Base-by-base conservation (phyloP, 2,329 filamentous ascomycete species). In the Fusarium chaquense region DNA sequence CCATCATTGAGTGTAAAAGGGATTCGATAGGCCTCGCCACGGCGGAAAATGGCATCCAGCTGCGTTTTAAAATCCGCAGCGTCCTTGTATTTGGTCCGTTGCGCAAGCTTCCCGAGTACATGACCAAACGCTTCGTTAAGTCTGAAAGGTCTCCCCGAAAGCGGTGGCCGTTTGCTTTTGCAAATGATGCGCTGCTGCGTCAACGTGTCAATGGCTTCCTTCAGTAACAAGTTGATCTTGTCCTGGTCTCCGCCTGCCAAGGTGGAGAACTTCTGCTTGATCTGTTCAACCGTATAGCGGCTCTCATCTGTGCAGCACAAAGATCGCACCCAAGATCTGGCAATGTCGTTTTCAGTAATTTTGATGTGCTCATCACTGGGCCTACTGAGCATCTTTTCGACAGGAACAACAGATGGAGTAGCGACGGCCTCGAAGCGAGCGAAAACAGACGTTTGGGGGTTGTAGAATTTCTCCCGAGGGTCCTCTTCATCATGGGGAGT, bases 1-100 rank as follows among this genome's bases (percentile, higher is more conserved):
- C 90, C 90, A 67, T 93, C 89, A 33, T 86, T 83, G 16, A 90
- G 86, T 26, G 84, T 79, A 58, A 87, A 89, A 1, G 87, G 84
- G 9, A 92, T 78, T 2, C 77, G 76, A 43, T 88, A 77, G 71
- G 78, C 46, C 52, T 80, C 73, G 0, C 73, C 64, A 73, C 82
- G 60, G 62, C 81, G 70, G 73, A 91, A 91, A 6, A 81, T 78
- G 10, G 74, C 74, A 72, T 93, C 91, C 30, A 93, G 83, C 53
- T 81, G 79, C 7, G 79, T 74, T 76, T 93, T 93, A 81, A 89
- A 89, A 3, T 80, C 76, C 2, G 83, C 83, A 1, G 91, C 90
- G 54, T 89, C 84, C 53, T 83, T 78, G 57, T 87, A 88, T 72
- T 89, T 88, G 12, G 83, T 75, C 54, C 81, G 82, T 57, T 85